A percentile compares a stretch with the other conserved stretches of the same genome.
phyloP scores from a whole-genome alignment of 805 yeast genomes.

The Komagataella populi region DNA sequence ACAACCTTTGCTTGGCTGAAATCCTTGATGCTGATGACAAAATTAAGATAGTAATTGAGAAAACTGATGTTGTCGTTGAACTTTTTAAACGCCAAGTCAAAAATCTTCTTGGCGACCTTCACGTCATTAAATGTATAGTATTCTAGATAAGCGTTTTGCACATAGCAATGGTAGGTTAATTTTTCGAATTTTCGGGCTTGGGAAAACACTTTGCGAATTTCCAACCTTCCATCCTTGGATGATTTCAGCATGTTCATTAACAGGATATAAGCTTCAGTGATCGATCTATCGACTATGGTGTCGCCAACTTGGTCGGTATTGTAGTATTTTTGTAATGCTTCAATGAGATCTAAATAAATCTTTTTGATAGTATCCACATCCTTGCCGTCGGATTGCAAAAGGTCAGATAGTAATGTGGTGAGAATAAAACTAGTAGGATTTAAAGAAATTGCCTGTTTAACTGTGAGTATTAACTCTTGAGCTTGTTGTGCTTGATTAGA shows the following conservation, averaged over 20 bases:
- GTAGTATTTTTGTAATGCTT: slow-evolving; percentile 26
- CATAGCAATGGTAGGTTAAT: slow-evolving; percentile 63
- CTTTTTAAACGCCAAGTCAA: slow-evolving; percentile 63
- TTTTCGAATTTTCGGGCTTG: slow-evolving; percentile 50
- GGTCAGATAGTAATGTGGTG: background rate
- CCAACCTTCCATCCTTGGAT: slow-evolving; percentile 17
- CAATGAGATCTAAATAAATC: slow-evolving; percentile 36
- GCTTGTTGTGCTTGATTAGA: background rate
- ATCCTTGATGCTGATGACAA: slow-evolving; percentile 54
- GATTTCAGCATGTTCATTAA: slow-evolving; percentile 66
- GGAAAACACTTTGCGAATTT: slow-evolving; percentile 61
- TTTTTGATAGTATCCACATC: slow-evolving; percentile 35
- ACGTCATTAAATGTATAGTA: slow-evolving; percentile 43
- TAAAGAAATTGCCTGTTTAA: background rate
- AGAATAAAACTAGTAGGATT: background rate
- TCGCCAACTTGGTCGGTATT: slow-evolving; percentile 12
- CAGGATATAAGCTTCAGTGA: slow-evolving; percentile 56
- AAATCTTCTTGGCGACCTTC: slow-evolving; percentile 60
- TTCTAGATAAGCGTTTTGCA: slow-evolving; percentile 76
- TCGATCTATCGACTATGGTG: slow-evolving; percentile 12
- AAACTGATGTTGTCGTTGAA: slow-evolving; percentile 40
- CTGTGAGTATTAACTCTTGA: background rate
- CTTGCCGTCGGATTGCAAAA: slow-evolving; percentile 24
- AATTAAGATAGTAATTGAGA: slow-evolving; percentile 56
- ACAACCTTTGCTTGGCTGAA: slow-evolving; percentile 63